Percentiles rank a stretch among this genome's conserved stretches.
Conservation (phyloP, 371 early-diverging fungal genomes). For the Parasitella parasitica region DNA sequence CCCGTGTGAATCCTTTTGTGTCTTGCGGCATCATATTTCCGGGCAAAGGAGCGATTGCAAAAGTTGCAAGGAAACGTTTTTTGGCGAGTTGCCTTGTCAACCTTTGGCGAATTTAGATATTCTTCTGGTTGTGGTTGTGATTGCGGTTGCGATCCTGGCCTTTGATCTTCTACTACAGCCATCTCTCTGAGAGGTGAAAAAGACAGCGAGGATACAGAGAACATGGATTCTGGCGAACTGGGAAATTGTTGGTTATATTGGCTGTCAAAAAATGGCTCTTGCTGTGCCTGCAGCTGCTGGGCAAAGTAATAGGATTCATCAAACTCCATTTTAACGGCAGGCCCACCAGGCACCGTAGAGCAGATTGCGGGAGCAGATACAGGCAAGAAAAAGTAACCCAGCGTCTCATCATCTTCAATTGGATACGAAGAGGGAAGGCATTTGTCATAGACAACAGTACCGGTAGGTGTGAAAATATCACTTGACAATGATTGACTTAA, state of each 20-base stretch:
- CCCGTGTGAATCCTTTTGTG: conserved; percentile 62
- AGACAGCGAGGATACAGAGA: neutral
- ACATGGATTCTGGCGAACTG: neutral
- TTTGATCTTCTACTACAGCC: neutral
- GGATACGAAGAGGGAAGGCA: neutral
- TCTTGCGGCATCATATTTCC: conserved; percentile 46
- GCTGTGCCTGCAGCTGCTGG: neutral
- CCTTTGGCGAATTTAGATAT: no score
- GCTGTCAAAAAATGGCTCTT: neutral
- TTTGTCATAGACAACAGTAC: neutral
- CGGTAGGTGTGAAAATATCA: neutral
- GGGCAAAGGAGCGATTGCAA: conserved; percentile 28
- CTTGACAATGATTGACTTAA: neutral
- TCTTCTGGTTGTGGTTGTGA: neutral
- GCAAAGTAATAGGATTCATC: neutral
- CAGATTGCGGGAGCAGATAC: neutral
- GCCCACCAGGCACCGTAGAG: neutral
- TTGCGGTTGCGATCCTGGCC: neutral
- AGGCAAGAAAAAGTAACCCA: neutral
- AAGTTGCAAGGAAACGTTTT: neutral
- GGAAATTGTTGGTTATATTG: neutral
- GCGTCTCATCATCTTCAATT: neutral
- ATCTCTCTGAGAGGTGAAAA: neutral
- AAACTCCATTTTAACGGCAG: neutral
- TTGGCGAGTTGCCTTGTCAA: conserved; percentile 27